Conservation (phyloP, 2,329 filamentous ascomycete species). For the Colletotrichum sp. region DNA sequence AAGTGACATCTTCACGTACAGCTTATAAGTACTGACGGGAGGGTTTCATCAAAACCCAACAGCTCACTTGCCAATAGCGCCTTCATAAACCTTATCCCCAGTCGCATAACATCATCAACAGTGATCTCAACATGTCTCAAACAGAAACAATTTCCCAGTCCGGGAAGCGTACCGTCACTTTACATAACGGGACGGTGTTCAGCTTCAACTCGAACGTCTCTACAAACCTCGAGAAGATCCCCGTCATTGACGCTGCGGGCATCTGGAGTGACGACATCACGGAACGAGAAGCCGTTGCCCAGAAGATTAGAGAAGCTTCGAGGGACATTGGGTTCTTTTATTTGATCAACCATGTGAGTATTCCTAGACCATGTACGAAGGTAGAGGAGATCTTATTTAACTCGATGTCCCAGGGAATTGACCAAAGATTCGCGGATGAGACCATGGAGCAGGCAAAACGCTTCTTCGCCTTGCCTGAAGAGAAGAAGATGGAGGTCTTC, state of each 20-base stretch:
- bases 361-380: background rate
- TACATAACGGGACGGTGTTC: conserved; percentile 28
- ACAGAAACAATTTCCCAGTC: background rate
- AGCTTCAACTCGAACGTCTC: conserved; percentile 30
- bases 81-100: accelerated
- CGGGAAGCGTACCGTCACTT: conserved; percentile 14
- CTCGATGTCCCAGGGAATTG: conserved; percentile 25
- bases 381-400: background rate
- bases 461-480: conserved; percentile 46
- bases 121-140: conserved; percentile 5
- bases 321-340: conserved; percentile 52
- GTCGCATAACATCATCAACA: background rate
- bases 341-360: conserved; percentile 33
- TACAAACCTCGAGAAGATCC: conserved; percentile 34
- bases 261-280: conserved; percentile 39
- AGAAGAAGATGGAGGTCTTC: conserved; percentile 53
- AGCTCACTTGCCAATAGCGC: background rate
- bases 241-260: conserved; percentile 47
- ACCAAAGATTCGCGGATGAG: conserved; percentile 29
- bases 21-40: accelerated
- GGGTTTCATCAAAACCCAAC: background rate
- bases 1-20: background rate
- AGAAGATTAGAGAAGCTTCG: conserved; percentile 43
- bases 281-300: conserved; percentile 42
- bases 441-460: conserved; percentile 41